Evolutionary conservation across 1,284 basidiomycete species (phyloP).

Genomic region (Tylopilus orsonianus): DNA sequence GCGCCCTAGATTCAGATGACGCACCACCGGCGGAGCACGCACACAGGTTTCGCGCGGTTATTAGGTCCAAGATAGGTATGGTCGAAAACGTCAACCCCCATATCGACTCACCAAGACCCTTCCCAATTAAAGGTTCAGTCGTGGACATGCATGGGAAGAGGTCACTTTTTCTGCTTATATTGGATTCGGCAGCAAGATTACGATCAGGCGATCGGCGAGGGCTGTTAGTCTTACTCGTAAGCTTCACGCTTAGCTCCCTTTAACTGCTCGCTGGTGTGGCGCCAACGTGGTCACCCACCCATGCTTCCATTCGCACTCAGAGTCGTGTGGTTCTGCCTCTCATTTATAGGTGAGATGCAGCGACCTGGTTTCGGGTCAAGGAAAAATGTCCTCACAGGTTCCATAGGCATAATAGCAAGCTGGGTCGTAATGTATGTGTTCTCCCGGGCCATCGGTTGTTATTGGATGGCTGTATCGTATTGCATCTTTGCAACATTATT

Average conservation of each 20-base stretch:
- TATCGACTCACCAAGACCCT: background rate
- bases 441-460: constrained; percentile 20
- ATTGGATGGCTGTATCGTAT: constrained; percentile 27
- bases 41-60: background rate
- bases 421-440: constrained; percentile 27
- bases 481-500: constrained; percentile 25
- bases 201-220: constrained; percentile 5
- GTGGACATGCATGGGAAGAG: constrained; percentile 15
- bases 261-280: background rate
- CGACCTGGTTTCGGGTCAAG: background rate
- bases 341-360: constrained; percentile 20
- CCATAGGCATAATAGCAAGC: constrained; percentile 22
- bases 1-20: too few species aligned
- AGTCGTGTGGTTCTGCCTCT: constrained; percentile 29
- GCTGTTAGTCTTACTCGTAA: background rate
- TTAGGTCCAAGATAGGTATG: background rate
- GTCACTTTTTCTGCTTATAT: background rate
- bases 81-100: constrained; percentile 4
- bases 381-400: background rate
- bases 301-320: constrained; percentile 34
- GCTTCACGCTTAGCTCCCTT: background rate
- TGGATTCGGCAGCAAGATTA: background rate
- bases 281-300: background rate
- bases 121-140: background rate
- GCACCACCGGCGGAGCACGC: too few species aligned